Percentiles rank a stretch among this genome's conserved stretches.
These are phyloP conservation scores for Termitomyces sp. DNA, from an alignment of 768 basidiomycete genomes.

Conservation along the genomic window DNA sequence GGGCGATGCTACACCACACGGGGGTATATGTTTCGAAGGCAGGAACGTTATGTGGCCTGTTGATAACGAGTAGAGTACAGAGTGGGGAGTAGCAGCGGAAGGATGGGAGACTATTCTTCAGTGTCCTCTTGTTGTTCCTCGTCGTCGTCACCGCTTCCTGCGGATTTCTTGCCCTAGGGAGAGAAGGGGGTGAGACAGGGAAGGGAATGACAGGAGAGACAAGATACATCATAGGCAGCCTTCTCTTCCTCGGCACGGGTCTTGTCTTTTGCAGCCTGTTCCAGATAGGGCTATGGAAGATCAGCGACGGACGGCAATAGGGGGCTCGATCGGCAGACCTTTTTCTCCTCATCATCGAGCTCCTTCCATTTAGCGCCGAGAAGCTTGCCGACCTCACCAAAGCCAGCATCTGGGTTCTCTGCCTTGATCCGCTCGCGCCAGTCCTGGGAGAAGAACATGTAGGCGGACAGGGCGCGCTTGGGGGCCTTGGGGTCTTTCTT, in stretches of 20 bases:
- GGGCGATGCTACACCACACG: slow-evolving; percentile 5
- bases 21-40: slow-evolving; percentile 5
- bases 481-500: slow-evolving; percentile 84
- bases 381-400: slow-evolving; percentile 93
- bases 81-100: neutral
- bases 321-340: slow-evolving; percentile 39
- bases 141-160: slow-evolving; percentile 25
- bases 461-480: slow-evolving; percentile 91
- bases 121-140: slow-evolving; percentile 24
- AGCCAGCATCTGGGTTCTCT: slow-evolving; percentile 92
- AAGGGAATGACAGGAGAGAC: neutral
- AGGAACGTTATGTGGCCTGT: slow-evolving; percentile 8
- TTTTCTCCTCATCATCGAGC: slow-evolving; percentile 86
- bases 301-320: neutral
- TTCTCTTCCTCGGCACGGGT: slow-evolving; percentile 81
- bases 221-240: slow-evolving; percentile 38
- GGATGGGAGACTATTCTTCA: slow-evolving; percentile 17
- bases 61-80: slow-evolving; percentile 5
- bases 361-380: slow-evolving; percentile 98
- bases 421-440: slow-evolving; percentile 93
- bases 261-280: slow-evolving; percentile 86
- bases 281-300: slow-evolving; percentile 69
- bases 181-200: neutral
- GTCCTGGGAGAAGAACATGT: slow-evolving; percentile 99
- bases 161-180: slow-evolving; percentile 20